Evolutionary conservation across 805 yeast species (phyloP).

Genomic region (Scheffersomyces amazonensis): DNA sequence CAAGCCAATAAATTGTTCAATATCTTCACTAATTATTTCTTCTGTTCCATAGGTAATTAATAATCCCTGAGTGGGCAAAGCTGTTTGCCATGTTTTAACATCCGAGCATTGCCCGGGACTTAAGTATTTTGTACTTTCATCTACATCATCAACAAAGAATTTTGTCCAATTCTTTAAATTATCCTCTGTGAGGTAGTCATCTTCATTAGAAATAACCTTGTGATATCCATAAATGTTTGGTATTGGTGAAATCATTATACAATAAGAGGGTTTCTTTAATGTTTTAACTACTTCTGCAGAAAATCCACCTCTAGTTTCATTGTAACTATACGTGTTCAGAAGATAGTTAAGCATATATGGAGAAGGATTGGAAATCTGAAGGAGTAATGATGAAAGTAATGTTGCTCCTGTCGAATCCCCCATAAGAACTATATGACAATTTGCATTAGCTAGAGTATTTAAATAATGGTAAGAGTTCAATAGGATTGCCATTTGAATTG

Average conservation of each 20-base stretch:
- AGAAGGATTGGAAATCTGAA: constrained; percentile 28
- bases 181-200: background rate
- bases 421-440: constrained; percentile 20
- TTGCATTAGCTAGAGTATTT: constrained; percentile 2
- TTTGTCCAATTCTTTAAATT: background rate
- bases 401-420: constrained; percentile 54
- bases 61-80: constrained; percentile 40
- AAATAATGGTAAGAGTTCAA: constrained; percentile 4
- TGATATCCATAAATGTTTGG: constrained; percentile 4
- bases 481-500: constrained; percentile 21
- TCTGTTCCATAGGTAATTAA: constrained; percentile 42
- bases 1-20: constrained; percentile 23
- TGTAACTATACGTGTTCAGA: background rate
- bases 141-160: background rate
- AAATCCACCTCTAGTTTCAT: too few relatives aligned
- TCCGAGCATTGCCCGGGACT: constrained; percentile 30
- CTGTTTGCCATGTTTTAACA: constrained; percentile 33
- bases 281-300: background rate
- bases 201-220: constrained; percentile 9
- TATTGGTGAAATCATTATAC: constrained; percentile 28
- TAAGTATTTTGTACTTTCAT: constrained; percentile 1
- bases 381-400: constrained; percentile 31
- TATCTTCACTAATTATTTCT: constrained; percentile 38
- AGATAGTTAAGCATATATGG: constrained; percentile 3
- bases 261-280: constrained; percentile 23